These are phyloP conservation scores for Calycina herbarum DNA, from an alignment of 2,329 filamentous ascomycete genomes.

Conservation along the genomic window DNA sequence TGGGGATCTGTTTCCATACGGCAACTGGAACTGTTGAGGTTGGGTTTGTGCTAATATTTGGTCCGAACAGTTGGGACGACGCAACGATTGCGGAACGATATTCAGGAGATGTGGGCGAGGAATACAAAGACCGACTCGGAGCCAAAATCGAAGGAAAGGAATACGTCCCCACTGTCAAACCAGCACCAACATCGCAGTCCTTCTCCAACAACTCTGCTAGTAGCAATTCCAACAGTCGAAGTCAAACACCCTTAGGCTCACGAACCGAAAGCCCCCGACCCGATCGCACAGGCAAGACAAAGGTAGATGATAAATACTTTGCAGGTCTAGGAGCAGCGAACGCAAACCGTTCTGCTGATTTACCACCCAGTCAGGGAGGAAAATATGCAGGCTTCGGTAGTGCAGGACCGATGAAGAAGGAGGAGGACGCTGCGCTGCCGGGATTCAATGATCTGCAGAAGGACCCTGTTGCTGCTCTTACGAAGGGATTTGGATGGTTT, in stretches of 20 bases:
- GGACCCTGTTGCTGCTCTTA: constrained; percentile 84
- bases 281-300: constrained; percentile 48
- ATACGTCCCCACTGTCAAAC: constrained; percentile 73
- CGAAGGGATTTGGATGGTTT: constrained; percentile 94
- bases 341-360: constrained; percentile 66
- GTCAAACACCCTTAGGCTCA: constrained; percentile 31
- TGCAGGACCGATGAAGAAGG: constrained; percentile 52
- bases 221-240: constrained; percentile 30
- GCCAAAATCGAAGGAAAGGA: constrained; percentile 86
- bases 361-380: constrained; percentile 87
- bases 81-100: constrained; percentile 90
- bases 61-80: constrained; percentile 60
- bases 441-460: constrained; percentile 86
- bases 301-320: constrained; percentile 86
- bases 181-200: constrained; percentile 30
- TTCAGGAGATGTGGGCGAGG: constrained; percentile 84
- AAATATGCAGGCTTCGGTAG: constrained; percentile 93
- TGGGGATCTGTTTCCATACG: not conserved
- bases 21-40: not conserved
- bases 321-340: constrained; percentile 82
- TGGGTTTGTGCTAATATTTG: not conserved
- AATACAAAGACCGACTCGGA: constrained; percentile 88
- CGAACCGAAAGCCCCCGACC: constrained; percentile 35
- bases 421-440: constrained; percentile 53
- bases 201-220: constrained; percentile 25